These are phyloP conservation scores for Amanita rimosa DNA, from an alignment of 768 basidiomycete species.

Conservation along the genomic window DNA sequence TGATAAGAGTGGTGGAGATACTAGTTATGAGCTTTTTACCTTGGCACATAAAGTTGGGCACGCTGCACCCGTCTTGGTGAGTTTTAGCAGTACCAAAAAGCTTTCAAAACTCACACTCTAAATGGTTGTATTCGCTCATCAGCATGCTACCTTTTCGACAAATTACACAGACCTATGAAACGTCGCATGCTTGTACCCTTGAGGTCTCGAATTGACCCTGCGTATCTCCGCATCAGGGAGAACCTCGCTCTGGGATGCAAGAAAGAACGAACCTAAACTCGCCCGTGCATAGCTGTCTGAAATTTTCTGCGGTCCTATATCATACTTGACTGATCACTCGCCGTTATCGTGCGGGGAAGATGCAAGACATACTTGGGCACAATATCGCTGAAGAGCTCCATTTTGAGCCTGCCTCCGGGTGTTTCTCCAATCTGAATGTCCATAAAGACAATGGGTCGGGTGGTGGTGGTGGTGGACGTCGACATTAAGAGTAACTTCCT, in stretches of 20 bases:
- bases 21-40: constrained; percentile 26
- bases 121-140: too few relatives aligned
- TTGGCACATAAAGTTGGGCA: constrained; percentile 96
- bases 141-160: too few relatives aligned
- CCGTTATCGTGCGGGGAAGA: neutral
- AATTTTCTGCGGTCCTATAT: constrained; percentile 91
- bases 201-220: constrained; percentile 78
- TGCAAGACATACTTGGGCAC: constrained; percentile 69
- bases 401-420: constrained; percentile 88
- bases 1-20: constrained; percentile 1
- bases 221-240: neutral
- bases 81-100: neutral
- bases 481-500: too few relatives aligned
- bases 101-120: constrained; percentile 3
- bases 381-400: constrained; percentile 94
- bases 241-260: neutral
- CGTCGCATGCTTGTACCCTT: constrained; percentile 85
- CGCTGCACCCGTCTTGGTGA: constrained; percentile 28
- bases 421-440: constrained; percentile 96
- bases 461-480: constrained; percentile 23
- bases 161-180: constrained; percentile 88
- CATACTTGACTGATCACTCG: constrained; percentile 3
- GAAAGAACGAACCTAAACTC: constrained; percentile 59
- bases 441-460: constrained; percentile 92
- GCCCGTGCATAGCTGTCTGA: constrained; percentile 95